Percentiles rank a stretch among this genome's conserved stretches.
These are phyloP conservation scores for Chrysochromulina parva DNA, from an alignment of 78 protist species.

Conservation along the genomic window DNA sequence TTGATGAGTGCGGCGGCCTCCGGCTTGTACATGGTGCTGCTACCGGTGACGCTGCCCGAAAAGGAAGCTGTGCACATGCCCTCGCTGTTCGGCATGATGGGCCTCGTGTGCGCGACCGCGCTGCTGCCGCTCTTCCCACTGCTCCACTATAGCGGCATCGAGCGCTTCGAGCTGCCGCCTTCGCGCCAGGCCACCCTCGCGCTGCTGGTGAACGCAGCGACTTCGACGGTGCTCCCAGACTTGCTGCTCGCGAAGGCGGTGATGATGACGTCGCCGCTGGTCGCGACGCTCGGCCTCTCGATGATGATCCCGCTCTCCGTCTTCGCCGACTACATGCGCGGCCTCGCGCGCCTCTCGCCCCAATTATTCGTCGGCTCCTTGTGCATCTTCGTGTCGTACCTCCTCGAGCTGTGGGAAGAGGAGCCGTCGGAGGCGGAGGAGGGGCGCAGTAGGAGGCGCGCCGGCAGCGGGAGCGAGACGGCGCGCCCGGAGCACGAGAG, in stretches of 20 bases:
- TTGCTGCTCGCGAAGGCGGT: conserved; percentile 4
- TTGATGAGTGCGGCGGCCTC: background rate
- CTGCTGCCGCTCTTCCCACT: conserved; percentile 2
- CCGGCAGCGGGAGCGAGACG: background rate
- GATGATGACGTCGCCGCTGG: background rate
- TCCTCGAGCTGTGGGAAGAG: background rate
- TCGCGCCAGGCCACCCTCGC: background rate
- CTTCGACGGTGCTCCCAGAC: background rate
- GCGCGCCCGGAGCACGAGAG: background rate
- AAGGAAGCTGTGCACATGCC: background rate
- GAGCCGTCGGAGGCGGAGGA: no score
- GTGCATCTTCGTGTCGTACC: conserved; percentile 33
- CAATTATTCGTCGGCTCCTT: conserved; percentile 66
- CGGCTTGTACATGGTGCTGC: background rate
- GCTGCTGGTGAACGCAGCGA: background rate
- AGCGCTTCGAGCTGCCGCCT: background rate
- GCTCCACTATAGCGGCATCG: background rate
- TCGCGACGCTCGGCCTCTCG: conserved; percentile 10
- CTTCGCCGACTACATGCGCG: background rate
- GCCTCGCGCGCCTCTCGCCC: conserved; percentile 63
- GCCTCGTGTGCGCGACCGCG: background rate
- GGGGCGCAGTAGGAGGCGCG: background rate
- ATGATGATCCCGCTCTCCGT: background rate
- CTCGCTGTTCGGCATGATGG: background rate
- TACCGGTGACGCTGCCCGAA: background rate